Evolutionary conservation across 2,329 filamentous ascomycete species (phyloP).

Genomic region (Cucurbitaria berberidis): DNA sequence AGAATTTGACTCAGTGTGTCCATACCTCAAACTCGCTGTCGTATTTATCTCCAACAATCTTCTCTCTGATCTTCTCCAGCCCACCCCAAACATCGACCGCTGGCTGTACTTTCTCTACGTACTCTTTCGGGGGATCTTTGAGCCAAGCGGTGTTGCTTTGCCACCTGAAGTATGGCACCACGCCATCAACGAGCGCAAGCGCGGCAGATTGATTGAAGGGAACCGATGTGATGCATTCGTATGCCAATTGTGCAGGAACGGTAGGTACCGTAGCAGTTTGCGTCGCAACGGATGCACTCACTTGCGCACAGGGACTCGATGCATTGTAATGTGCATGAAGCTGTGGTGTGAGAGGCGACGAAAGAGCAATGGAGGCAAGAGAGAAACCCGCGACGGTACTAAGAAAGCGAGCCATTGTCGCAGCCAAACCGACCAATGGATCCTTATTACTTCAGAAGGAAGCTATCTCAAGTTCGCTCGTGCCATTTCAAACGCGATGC

Average conservation of each 20-base stretch:
- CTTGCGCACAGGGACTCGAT: constrained; percentile 41
- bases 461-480: background rate
- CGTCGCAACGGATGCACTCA: constrained; percentile 35
- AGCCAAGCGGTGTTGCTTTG: constrained; percentile 54
- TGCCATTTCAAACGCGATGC: background rate
- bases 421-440: background rate
- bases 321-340: constrained; percentile 36
- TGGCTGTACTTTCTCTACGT: constrained; percentile 53
- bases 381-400: constrained; percentile 30
- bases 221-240: constrained; percentile 54
- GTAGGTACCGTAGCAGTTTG: constrained; percentile 44
- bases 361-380: constrained; percentile 33
- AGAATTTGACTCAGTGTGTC: background rate
- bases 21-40: constrained; percentile 50
- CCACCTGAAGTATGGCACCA: constrained; percentile 56
- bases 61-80: constrained; percentile 48
- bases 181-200: constrained; percentile 49
- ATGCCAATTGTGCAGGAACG: constrained; percentile 53
- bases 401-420: constrained; percentile 35
- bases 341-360: constrained; percentile 31
- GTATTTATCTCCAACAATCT: constrained; percentile 47
- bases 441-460: background rate
- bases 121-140: constrained; percentile 55
- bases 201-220: constrained; percentile 54
- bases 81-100: constrained; percentile 51